Conservation (phyloP, 352 stramenopile species). For the Pythium coloratum region DNA sequence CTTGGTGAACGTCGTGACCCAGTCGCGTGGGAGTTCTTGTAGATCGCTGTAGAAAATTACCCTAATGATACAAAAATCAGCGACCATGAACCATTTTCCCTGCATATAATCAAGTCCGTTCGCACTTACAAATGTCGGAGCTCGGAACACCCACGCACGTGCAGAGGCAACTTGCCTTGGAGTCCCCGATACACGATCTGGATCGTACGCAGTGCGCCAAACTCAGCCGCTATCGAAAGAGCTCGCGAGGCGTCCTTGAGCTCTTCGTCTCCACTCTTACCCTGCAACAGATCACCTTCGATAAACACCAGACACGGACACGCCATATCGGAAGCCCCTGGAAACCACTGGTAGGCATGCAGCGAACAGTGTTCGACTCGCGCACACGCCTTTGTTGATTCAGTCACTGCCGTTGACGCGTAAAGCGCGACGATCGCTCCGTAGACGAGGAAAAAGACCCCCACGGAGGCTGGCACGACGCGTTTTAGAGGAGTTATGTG, state of each 20-base stretch:
- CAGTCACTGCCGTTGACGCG: constrained; percentile 22
- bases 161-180: constrained; percentile 18
- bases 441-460: constrained; percentile 31
- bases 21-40: constrained; percentile 18
- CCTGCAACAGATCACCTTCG: constrained; percentile 28
- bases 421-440: constrained; percentile 28
- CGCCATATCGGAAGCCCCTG: constrained; percentile 8
- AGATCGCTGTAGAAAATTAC: constrained; percentile 19
- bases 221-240: constrained; percentile 27
- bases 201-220: constrained; percentile 38
- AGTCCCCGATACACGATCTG: constrained; percentile 44
- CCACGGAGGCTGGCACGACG: constrained; percentile 21
- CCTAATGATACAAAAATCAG: not conserved
- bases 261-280: constrained; percentile 16
- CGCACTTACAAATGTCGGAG: constrained; percentile 44
- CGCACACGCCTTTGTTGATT: constrained; percentile 15
- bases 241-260: constrained; percentile 27
- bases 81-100: not conserved
- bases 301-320: constrained; percentile 45
- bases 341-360: constrained; percentile 27
- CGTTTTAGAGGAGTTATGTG: not conserved
- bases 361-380: constrained; percentile 28
- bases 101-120: not conserved
- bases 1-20: constrained; percentile 26
- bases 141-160: constrained; percentile 33